Evolutionary conservation across 2,329 filamentous ascomycete genomes (phyloP), one percentile per base, ranked within the genome.

Genomic region (Thielaviopsis populi): DNA sequence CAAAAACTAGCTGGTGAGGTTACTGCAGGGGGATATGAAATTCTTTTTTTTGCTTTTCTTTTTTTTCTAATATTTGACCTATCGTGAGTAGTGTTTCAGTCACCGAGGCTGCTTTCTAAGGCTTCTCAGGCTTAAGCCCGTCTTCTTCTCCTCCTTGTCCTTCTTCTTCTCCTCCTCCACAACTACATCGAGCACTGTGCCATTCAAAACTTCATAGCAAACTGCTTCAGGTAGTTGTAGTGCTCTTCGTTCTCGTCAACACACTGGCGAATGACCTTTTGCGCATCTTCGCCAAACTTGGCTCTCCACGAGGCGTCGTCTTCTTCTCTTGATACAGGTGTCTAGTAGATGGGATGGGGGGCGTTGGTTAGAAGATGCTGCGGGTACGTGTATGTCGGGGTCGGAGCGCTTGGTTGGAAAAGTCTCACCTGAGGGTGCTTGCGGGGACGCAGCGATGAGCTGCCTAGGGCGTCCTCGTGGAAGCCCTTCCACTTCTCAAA

Each of bases 401-500:
- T 37, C 11, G 1, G 7, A 1, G 33, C 10, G 8, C 33, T 37
- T 6, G 8, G 58, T n/a, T 10, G 30, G 17, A 1, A 5, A 37
- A 42, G 19, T 62, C 80, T 73, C 74, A 85, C 83, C 73, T 82
- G 79, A 30, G 83, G 81, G 68, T 85, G 80, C 56, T 79, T 78
- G 71, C 89, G 80, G 1, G 88, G 83, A 72, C 86, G 86, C 70
- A 99, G 77, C 67, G 84, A 85, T 43, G 80, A 86, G 71, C 89
- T 95, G 69, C 88, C 79, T 69, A 97, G 89, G 15, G 91, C 94
- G 77, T 97, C 94, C 69, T 97, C 88, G 73, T 97, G 94, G 77
- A 95, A 97, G 11, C 94, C 94, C 69, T 85, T 88, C 94, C 94
- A 97, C 78, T 99, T 97, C 76, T 91, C 90, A 75, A 97, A 97